Percentiles rank a stretch among this genome's conserved stretches.
These are phyloP conservation scores for Cercospora zeina DNA, from an alignment of 2,329 filamentous ascomycete species.

Conservation along the genomic window DNA sequence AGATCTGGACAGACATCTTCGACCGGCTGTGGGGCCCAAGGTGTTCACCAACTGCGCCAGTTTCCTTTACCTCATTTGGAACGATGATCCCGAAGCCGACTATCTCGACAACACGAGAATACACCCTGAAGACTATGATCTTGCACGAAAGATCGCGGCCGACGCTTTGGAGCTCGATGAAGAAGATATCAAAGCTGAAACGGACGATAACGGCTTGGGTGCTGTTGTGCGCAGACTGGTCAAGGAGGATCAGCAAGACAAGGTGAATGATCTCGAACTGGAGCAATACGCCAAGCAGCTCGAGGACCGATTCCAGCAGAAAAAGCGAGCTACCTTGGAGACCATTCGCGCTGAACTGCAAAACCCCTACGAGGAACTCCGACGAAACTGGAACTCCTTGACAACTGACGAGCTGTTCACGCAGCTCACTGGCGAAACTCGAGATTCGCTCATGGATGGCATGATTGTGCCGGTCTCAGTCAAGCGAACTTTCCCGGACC, in stretches of 20 bases:
- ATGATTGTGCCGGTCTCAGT: slow-evolving; percentile 93
- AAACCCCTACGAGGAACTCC: slow-evolving; percentile 89
- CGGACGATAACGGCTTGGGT: slow-evolving; percentile 82
- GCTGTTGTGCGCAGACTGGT: slow-evolving; percentile 95
- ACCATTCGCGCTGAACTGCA: slow-evolving; percentile 93
- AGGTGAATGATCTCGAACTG: slow-evolving; percentile 91
- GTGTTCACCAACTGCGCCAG: slow-evolving; percentile 98
- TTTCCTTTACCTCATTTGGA: slow-evolving; percentile 84
- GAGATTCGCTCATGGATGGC: slow-evolving; percentile 75
- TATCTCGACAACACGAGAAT: slow-evolving; percentile 96
- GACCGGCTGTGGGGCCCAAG: slow-evolving; percentile 77
- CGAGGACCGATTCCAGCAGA: slow-evolving; percentile 86
- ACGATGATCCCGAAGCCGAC: slow-evolving; percentile 64
- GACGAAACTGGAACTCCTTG: slow-evolving; percentile 73
- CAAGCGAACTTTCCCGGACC: slow-evolving; percentile 84
- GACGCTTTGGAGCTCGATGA: slow-evolving; percentile 96
- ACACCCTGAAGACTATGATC: slow-evolving; percentile 96
- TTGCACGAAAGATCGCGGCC: slow-evolving; percentile 96
- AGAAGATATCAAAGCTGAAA: slow-evolving; percentile 94
- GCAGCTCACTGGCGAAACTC: slow-evolving; percentile 93
- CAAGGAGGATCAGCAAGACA: slow-evolving; percentile 87
- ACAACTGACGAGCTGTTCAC: slow-evolving; percentile 81
- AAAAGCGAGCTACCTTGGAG: slow-evolving; percentile 92
- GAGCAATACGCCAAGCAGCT: slow-evolving; percentile 97
- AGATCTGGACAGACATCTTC: slow-evolving; percentile 63